Evolutionary conservation across 495 filamentous ascomycete species (phyloP).

Genomic region (Staphylotrichum longicolle): DNA sequence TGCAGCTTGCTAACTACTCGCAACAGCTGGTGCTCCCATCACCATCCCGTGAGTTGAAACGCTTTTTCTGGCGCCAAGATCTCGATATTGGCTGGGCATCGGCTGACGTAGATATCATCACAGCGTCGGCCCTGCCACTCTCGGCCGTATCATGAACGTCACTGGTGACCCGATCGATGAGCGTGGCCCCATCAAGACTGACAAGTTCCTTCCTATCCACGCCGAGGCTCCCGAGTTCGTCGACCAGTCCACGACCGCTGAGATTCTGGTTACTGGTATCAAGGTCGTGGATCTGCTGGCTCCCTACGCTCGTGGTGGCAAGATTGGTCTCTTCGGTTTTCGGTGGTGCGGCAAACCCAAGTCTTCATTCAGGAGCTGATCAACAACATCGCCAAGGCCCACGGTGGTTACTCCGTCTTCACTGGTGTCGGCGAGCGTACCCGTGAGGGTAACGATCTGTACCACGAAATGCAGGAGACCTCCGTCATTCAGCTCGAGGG

Average conservation of each 20-base stretch:
- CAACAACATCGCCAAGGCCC: constrained; percentile 99
- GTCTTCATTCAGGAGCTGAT: constrained; percentile 99
- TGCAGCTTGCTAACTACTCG: constrained; percentile 20
- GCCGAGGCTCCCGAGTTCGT: constrained; percentile 84
- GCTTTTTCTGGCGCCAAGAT: not conserved
- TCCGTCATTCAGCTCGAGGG: constrained; percentile 98
- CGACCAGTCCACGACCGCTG: constrained; percentile 92
- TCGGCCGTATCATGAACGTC: constrained; percentile 99
- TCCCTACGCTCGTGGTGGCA: constrained; percentile 99
- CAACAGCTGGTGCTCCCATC: constrained; percentile 77
- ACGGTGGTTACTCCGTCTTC: constrained; percentile 99
- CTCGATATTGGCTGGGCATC: not conserved
- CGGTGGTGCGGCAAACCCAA: no score
- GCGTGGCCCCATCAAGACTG: constrained; percentile 93
- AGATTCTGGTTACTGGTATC: constrained; percentile 98
- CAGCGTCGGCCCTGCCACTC: constrained; percentile 81
- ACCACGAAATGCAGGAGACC: constrained; percentile 99
- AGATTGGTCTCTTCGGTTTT: constrained; percentile 99
- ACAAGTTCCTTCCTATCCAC: constrained; percentile 87
- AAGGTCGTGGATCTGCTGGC: constrained; percentile 99
- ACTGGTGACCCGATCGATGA: constrained; percentile 99
- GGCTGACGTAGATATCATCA: constrained; percentile 19
- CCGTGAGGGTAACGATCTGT: constrained; percentile 99
- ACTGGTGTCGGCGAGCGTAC: constrained; percentile 99
- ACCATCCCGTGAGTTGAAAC: constrained; percentile 64